Evolutionary conservation across 345 rosid genomes (phyloP), one percentile per base, ranked within the genome.

Genomic region (Hypericum androsaemum): DNA sequence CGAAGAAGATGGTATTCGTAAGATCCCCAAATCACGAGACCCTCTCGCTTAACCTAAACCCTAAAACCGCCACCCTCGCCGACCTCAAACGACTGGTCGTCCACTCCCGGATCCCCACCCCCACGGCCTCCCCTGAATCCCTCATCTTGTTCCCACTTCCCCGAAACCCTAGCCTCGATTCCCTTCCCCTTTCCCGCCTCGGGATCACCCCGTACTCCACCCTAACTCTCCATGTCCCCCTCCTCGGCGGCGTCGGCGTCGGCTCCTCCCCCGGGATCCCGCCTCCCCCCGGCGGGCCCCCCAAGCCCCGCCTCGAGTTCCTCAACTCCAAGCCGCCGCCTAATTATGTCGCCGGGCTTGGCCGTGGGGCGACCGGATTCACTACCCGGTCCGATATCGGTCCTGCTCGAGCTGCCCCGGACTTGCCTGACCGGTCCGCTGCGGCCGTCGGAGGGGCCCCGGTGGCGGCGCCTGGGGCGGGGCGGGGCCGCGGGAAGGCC

Each of bases 371-470:
- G 39, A 92, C 95, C 0, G 94, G 98, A 0, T 88, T 92, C 69
- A 88, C 98, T 6, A 92, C 98, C n/a, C 78, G 96, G 3, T 92
- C 96, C 3, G 95, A 90, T 74, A 92, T 90, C 28, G 96, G 96
- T 43, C 98, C 94, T 0, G 95, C 96, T 49, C 86, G 96, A 14
- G 92, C 95, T 3, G 95, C 96, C 37, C 98, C 94, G 0, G 96
- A 87, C 63, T 74, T 90, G 0, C 95, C 98, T 17, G 94, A 90
- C 41, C 71, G 95, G 0, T 80, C 89, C 5, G 80, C 86, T 36
- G 64, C 79, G 10, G 57, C 89, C 0, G 63, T 80, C 16, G 87
- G 87, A 0, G 81, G 73, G 0, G 79, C 90, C 0, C 67, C 74
- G 38, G 69, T 71, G 0, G 62, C 82, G 0, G 56, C 54, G 37